Evolutionary conservation across 306 rosid species (phyloP).

Genomic region (Vachellia collinsii): DNA sequence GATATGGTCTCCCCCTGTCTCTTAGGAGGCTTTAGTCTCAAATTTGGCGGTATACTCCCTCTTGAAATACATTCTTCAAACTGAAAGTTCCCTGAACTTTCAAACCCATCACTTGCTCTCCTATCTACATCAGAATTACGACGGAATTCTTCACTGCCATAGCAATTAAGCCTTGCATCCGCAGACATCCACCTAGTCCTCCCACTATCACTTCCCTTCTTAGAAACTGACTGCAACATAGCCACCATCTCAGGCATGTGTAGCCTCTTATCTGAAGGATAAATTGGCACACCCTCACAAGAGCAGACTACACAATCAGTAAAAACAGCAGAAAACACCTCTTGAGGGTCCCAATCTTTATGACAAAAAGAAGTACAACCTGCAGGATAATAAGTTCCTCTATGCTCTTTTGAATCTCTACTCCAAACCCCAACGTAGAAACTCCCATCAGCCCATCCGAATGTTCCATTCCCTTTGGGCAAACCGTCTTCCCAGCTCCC

Average conservation of each 20-base stretch:
- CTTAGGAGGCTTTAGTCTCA: slow-evolving; percentile 45
- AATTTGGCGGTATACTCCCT: slow-evolving; percentile 24
- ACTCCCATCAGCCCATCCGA: slow-evolving; percentile 78
- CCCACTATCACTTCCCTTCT: slow-evolving; percentile 41
- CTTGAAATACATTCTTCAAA: slow-evolving; percentile 32
- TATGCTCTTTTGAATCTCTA: slow-evolving; percentile 59
- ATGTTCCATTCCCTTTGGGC: slow-evolving; percentile 89
- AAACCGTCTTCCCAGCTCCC: slow-evolving; percentile 88
- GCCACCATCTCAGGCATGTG: slow-evolving; percentile 47
- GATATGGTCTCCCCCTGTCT: slow-evolving; percentile 63
- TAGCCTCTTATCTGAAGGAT: slow-evolving; percentile 62
- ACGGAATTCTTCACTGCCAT: slow-evolving; percentile 19
- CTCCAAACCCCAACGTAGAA: slow-evolving; percentile 87
- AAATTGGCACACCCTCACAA: slow-evolving; percentile 49
- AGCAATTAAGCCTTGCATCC: slow-evolving; percentile 44
- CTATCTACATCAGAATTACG: slow-evolving; percentile 22
- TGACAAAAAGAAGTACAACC: slow-evolving; percentile 28
- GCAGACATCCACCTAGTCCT: slow-evolving; percentile 41
- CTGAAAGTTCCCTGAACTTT: slow-evolving; percentile 33
- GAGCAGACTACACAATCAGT: slow-evolving; percentile 44
- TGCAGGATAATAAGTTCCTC: slow-evolving; percentile 73
- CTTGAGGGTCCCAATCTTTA: slow-evolving; percentile 56
- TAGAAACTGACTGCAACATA: slow-evolving; percentile 22
- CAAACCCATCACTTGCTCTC: slow-evolving; percentile 39
- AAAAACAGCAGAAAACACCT: slow-evolving; percentile 39